Base-by-base conservation (phyloP, 495 filamentous ascomycete genomes). In the Hypoxylon rickii region DNA sequence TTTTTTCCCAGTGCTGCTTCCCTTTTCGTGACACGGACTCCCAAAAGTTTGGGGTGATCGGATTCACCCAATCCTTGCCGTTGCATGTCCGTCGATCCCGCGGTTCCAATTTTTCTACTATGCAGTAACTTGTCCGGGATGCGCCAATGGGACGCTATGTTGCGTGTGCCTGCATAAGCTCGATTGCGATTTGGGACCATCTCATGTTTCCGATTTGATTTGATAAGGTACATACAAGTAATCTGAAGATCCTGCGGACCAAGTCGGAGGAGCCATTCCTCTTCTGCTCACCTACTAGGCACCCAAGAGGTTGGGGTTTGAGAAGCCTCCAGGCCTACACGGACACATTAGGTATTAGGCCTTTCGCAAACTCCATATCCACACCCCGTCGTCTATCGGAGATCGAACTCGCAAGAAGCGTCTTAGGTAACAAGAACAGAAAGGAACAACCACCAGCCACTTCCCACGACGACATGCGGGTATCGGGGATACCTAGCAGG, bases 31-130 rank as follows among this genome's bases (percentile, higher is more conserved):
- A 52, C 51, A 62, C 51, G 47, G 59, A 52, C 52, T 62, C 52
- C 58, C 52, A 47, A n/a, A 47, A 31, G 43, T n/a, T 29, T 45
- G 38, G 59, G 49, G 53, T 38, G 53, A 57, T 63, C 52, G 48
- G 52, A 54, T 63, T 53, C 47, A 31, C 59, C 17, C 44, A 26
- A 63, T 63, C 59, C 59, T 48, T 57, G 59, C 50, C 44, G 53
- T 63, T 63, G 53, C 59, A 63, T 63, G 53, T 57, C 59, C 52
- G 53, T 57, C 59, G 53, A 63, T 63, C 59, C 59, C 53, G 59
- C 59, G 57, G 43, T 56, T 36, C 58, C 58, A 51, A 51, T 55
- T 15, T 47, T 56, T 36, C 58, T 51, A 51, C 51, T 55, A n/a
- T 47, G 19, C 51, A 43, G 36, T 42, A 51, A 45, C 47, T 44